Evolutionary conservation across 768 basidiomycete genomes (phyloP).

Genomic region (Phaffia tasmanica): DNA sequence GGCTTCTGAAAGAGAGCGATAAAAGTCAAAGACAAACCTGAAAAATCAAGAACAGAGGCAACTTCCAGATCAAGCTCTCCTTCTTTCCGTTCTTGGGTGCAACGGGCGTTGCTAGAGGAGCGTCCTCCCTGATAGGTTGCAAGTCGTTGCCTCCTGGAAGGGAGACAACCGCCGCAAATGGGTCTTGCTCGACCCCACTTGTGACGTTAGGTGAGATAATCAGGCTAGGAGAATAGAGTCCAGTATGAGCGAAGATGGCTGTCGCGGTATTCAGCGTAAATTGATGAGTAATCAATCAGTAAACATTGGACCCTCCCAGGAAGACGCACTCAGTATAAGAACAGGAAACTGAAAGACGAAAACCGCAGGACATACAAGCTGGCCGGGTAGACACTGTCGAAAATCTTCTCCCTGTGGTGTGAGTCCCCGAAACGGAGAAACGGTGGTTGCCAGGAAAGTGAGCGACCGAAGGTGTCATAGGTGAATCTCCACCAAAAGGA

Average conservation of each 20-base stretch:
- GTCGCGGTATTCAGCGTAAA: constrained; percentile 39
- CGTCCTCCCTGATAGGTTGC: constrained; percentile 23
- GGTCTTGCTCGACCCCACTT: constrained; percentile 31
- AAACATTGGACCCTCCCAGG: too few relatives aligned
- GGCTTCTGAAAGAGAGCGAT: neutral
- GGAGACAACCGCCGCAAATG: constrained; percentile 19
- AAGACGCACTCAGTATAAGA: too few relatives aligned
- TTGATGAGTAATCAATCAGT: neutral
- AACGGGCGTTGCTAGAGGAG: neutral
- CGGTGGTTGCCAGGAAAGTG: constrained; percentile 10
- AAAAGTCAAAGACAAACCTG: constrained; percentile 42
- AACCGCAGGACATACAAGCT: neutral
- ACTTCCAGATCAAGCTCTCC: constrained; percentile 56
- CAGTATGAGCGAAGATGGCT: constrained; percentile 70
- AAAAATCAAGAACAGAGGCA: constrained; percentile 73
- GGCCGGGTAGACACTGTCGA: constrained; percentile 16
- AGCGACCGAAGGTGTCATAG: constrained; percentile 9
- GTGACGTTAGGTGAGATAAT: constrained; percentile 43
- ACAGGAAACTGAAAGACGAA: too few relatives aligned
- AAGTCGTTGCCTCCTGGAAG: constrained; percentile 5
- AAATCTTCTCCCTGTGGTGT: constrained; percentile 2
- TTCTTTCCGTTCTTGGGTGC: constrained; percentile 40
- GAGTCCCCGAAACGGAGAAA: constrained; percentile 5
- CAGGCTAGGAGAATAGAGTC: constrained; percentile 58
- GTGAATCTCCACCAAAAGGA: constrained; percentile 24